Evolutionary conservation across 78 protist genomes (phyloP).

Genomic region (Pigoraptor vietnamica): DNA sequence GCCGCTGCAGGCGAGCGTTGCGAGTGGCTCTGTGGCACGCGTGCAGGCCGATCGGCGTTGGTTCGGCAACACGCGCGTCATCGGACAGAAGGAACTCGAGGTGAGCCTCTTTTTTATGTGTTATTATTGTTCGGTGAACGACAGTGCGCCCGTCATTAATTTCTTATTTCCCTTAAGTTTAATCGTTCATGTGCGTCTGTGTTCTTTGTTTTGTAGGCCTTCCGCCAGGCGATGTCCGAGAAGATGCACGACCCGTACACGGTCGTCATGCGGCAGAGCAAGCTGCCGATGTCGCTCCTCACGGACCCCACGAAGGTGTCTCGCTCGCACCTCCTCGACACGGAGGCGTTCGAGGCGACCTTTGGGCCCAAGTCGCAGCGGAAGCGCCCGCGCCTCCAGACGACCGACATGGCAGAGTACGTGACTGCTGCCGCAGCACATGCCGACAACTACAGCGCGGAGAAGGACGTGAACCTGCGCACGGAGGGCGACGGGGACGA

Average conservation of each 20-base stretch:
- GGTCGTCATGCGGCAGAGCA: constrained; percentile 39
- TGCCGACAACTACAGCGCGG: constrained; percentile 45
- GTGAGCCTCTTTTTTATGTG: not conserved
- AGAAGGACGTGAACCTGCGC: constrained; percentile 62
- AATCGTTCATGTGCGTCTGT: not conserved
- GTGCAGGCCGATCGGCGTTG: constrained; percentile 66
- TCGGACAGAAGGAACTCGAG: constrained; percentile 55
- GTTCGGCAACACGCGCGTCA: constrained; percentile 76
- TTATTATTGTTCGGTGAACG: too few relatives aligned
- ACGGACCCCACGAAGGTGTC: constrained; percentile 7
- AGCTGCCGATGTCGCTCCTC: constrained; percentile 67
- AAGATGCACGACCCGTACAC: constrained; percentile 67
- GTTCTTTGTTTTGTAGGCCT: not conserved
- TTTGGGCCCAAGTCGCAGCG: constrained; percentile 84
- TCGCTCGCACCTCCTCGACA: constrained; percentile 27
- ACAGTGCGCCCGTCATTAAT: too few relatives aligned
- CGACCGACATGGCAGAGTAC: not conserved
- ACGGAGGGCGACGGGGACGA: not conserved
- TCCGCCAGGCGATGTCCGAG: constrained; percentile 52
- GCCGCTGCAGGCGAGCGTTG: constrained; percentile 4
- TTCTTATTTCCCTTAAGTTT: too few relatives aligned
- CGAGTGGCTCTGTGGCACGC: constrained; percentile 11
- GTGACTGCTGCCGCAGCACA: constrained; percentile 1
- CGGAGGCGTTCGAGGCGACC: constrained; percentile 76
- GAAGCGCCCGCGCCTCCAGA: constrained; percentile 71